Percentiles rank a stretch among this genome's conserved stretches.
These are phyloP conservation scores for Mucor indicus DNA, from an alignment of 371 early-diverging fungal genomes.

Conservation along the genomic window DNA sequence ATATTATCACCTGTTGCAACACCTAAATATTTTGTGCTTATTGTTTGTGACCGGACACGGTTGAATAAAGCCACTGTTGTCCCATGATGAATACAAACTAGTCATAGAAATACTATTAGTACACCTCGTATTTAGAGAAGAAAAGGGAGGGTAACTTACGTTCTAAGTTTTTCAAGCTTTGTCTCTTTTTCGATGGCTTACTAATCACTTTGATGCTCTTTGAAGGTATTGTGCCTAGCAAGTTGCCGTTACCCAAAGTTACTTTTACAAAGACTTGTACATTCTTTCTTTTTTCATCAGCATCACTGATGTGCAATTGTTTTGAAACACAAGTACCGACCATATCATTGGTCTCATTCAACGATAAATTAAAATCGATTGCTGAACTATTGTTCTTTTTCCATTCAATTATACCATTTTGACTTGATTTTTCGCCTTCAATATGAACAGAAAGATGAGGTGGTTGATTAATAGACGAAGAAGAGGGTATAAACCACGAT, in stretches of 20 bases:
- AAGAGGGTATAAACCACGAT: slow-evolving; percentile 46
- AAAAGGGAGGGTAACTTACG: no score
- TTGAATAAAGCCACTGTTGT: slow-evolving; percentile 81
- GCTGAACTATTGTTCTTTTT: slow-evolving; percentile 18
- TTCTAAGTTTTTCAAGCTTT: slow-evolving; percentile 82
- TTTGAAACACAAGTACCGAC: slow-evolving; percentile 77
- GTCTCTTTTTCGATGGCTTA: slow-evolving; percentile 84
- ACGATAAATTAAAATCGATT: slow-evolving; percentile 15
- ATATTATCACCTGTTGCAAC: slow-evolving; percentile 68
- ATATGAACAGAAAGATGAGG: slow-evolving; percentile 40
- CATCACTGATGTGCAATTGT: slow-evolving; percentile 81
- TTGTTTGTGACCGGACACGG: slow-evolving; percentile 82
- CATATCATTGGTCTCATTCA: slow-evolving; percentile 23
- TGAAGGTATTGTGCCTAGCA: slow-evolving; percentile 67
- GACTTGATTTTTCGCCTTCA: slow-evolving; percentile 39
- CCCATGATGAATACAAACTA: slow-evolving; percentile 83
- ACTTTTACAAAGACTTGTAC: slow-evolving; percentile 74
- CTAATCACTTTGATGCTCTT: slow-evolving; percentile 83
- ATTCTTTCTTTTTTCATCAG: slow-evolving; percentile 77
- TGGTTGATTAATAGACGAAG: slow-evolving; percentile 1
- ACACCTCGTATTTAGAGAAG: background rate
- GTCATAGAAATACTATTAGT: slow-evolving; percentile 12
- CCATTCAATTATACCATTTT: slow-evolving; percentile 48
- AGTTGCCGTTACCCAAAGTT: slow-evolving; percentile 57
- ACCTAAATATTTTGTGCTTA: slow-evolving; percentile 82